phyloP scores from a whole-genome alignment of 768 basidiomycete species.

The Mrakia frigida region DNA sequence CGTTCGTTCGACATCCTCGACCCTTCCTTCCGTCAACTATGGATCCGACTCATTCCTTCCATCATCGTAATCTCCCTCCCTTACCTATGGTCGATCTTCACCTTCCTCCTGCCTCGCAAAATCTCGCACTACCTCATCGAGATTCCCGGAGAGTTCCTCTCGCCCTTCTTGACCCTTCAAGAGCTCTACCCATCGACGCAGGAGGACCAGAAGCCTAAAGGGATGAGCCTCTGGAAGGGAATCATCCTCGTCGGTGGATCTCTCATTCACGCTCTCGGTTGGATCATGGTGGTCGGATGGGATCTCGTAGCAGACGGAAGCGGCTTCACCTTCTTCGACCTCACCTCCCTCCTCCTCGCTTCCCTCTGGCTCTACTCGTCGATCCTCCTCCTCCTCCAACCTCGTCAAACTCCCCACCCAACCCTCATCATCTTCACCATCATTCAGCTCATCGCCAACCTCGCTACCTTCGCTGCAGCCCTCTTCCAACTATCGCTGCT shows the following conservation, averaged over 20 bases:
- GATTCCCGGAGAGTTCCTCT: conserved; percentile 1
- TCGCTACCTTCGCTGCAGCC: conserved; percentile 10
- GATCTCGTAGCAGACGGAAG: not conserved
- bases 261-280: conserved; percentile 11
- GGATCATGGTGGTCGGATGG: conserved; percentile 5
- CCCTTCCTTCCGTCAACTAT: not conserved
- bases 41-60: conserved; percentile 20
- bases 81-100: not conserved
- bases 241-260: conserved; percentile 16
- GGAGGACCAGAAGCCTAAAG: not conserved
- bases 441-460: conserved; percentile 10
- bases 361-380: conserved; percentile 8
- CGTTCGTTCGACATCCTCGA: not conserved
- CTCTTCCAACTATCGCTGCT: conserved; percentile 27
- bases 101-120: not conserved
- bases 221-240: conserved; percentile 19
- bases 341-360: conserved; percentile 8
- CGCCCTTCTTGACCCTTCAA: conserved; percentile 8
- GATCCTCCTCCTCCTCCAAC: not conserved
- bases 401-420: conserved; percentile 9
- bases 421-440: conserved; percentile 16
- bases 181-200: conserved; percentile 19
- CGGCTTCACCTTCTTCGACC: not conserved
- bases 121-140: not conserved
- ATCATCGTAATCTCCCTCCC: conserved; percentile 18